Percentiles rank a stretch among this genome's conserved stretches.
Evolutionary conservation across 192 early-diverging fungal species (phyloP).

Genomic region (Mortierella alpina): DNA sequence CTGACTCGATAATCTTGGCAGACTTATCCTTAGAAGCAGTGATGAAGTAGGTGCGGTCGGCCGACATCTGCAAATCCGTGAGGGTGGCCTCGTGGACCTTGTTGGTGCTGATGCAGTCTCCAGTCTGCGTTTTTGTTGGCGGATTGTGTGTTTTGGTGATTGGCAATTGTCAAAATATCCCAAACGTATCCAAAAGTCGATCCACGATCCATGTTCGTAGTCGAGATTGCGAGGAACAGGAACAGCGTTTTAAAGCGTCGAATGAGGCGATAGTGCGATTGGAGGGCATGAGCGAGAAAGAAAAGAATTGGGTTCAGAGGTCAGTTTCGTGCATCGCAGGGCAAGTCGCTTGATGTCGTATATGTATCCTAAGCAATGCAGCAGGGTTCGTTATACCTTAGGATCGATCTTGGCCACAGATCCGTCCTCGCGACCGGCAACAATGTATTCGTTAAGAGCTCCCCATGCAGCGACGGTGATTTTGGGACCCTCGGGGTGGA

Average conservation of each 20-base stretch:
- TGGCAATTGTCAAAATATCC: background rate
- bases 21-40: slow-evolving; percentile 96
- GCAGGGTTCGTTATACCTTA: slow-evolving; percentile 56
- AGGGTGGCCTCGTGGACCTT: slow-evolving; percentile 79
- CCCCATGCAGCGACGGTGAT: slow-evolving; percentile 95
- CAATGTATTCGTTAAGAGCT: slow-evolving; percentile 91
- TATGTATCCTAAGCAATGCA: background rate
- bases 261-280: background rate
- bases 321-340: background rate
- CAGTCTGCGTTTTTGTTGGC: slow-evolving; percentile 61
- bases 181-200: background rate
- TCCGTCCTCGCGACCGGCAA: slow-evolving; percentile 95
- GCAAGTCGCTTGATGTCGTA: background rate
- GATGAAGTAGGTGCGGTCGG: slow-evolving; percentile 93
- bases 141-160: background rate
- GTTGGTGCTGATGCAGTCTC: slow-evolving; percentile 70
- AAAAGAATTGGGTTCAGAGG: background rate
- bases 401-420: slow-evolving; percentile 90
- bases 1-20: slow-evolving; percentile 88
- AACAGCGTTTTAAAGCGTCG: background rate
- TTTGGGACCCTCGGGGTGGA: slow-evolving; percentile 83
- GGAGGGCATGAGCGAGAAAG: background rate
- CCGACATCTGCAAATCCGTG: slow-evolving; percentile 93
- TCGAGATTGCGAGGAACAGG: background rate
- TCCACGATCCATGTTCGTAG: too few relatives aligned